Evolutionary conservation across 202 grass and related monocot species (phyloP).

Genomic region (Hordeum pubiflorum): DNA sequence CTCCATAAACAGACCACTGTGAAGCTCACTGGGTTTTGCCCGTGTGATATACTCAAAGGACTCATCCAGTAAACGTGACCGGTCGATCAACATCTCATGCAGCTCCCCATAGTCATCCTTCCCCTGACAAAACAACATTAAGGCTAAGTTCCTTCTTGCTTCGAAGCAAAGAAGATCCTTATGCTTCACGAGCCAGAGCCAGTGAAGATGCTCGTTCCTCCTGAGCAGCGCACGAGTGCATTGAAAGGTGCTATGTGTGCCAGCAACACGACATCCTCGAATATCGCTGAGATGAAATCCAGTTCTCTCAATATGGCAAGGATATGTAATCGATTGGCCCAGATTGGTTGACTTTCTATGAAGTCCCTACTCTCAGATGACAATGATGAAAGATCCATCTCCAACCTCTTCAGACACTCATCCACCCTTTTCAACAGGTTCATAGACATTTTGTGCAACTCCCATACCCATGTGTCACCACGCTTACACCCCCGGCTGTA

Average conservation of each 20-base stretch:
- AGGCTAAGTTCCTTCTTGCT: constrained; percentile 74
- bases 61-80: constrained; percentile 65
- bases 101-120: constrained; percentile 82
- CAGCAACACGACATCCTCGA: constrained; percentile 67
- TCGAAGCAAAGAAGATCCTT: constrained; percentile 72
- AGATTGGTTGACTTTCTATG: constrained; percentile 21
- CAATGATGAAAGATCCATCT: constrained; percentile 41
- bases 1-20: constrained; percentile 86
- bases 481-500: constrained; percentile 41
- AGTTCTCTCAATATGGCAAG: constrained; percentile 54
- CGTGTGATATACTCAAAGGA: constrained; percentile 81
- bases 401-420: constrained; percentile 54
- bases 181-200: constrained; percentile 76
- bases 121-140: constrained; percentile 88
- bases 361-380: constrained; percentile 33
- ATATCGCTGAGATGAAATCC: constrained; percentile 68
- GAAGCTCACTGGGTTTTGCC: constrained; percentile 52
- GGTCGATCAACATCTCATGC: constrained; percentile 95
- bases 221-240: constrained; percentile 54
- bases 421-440: constrained; percentile 53
- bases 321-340: constrained; percentile 43
- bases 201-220: constrained; percentile 59
- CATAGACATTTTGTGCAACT: constrained; percentile 44
- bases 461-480: constrained; percentile 45
- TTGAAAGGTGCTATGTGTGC: constrained; percentile 49